Conservation (phyloP, 2,329 filamentous ascomycete species). For the Hypoxylon rubiginosum region DNA sequence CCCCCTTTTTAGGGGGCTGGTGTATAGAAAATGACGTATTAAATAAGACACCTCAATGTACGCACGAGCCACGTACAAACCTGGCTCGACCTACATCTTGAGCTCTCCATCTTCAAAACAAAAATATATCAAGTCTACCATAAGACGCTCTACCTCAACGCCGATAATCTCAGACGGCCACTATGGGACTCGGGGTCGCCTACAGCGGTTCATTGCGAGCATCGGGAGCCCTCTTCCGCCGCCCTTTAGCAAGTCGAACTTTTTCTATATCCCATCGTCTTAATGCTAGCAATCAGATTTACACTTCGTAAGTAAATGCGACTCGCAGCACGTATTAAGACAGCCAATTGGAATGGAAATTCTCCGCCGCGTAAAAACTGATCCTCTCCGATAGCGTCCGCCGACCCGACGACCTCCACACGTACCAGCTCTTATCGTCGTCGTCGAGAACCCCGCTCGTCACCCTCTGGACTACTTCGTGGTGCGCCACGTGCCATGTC, state of each 20-base stretch:
- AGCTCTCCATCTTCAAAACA: too few species aligned
- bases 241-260: conserved; percentile 17
- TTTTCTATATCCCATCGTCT: conserved; percentile 50
- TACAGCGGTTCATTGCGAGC: conserved; percentile 20
- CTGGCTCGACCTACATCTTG: too few species aligned
- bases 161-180: background rate
- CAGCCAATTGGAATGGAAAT: background rate
- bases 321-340: conserved; percentile 15
- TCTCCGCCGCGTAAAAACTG: conserved; percentile 1
- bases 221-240: conserved; percentile 16
- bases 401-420: conserved; percentile 66
- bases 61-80: too few species aligned
- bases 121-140: too few species aligned
- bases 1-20: too few species aligned
- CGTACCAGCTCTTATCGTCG: conserved; percentile 67
- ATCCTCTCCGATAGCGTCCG: conserved; percentile 61
- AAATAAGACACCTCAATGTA: too few species aligned
- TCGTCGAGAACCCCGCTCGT: conserved; percentile 68
- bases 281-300: conserved; percentile 57
- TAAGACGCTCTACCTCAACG: too few species aligned
- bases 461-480: conserved; percentile 72
- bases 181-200: conserved; percentile 13
- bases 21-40: too few species aligned
- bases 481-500: conserved; percentile 67
- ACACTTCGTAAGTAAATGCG: conserved; percentile 55